phyloP scores from a whole-genome alignment of 2,329 filamentous ascomycete species.

The Aaosphaeria pasadenensis region DNA sequence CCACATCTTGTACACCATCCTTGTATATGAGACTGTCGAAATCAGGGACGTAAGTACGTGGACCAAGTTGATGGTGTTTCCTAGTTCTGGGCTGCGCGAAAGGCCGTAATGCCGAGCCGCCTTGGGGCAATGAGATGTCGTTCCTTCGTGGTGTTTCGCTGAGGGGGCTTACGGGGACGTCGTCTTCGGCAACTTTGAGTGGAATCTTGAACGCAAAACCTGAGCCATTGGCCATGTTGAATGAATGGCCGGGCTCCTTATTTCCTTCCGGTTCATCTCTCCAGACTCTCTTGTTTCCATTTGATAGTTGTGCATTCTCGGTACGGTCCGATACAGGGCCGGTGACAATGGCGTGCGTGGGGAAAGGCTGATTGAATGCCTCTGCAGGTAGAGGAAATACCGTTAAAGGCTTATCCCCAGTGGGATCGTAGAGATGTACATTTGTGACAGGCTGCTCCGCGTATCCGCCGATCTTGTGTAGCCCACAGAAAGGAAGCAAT shows the following conservation, averaged over 20 bases:
- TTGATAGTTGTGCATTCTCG: too few species aligned
- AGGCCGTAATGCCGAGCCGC: slow-evolving; percentile 16
- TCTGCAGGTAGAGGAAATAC: slow-evolving; percentile 30
- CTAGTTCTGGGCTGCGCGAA: slow-evolving; percentile 30
- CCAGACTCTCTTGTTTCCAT: too few species aligned
- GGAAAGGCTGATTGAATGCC: slow-evolving; percentile 33
- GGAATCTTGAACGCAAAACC: slow-evolving; percentile 26
- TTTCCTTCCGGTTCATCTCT: too few species aligned
- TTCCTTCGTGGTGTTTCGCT: slow-evolving; percentile 22
- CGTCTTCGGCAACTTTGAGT: slow-evolving; percentile 23
- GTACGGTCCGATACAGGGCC: too few species aligned
- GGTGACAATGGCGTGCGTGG: slow-evolving; percentile 20
- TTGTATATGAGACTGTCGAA: slow-evolving; percentile 9
- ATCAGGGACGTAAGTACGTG: slow-evolving; percentile 8
- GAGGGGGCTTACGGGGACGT: slow-evolving; percentile 33
- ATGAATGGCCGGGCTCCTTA: too few species aligned
- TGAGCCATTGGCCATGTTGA: too few species aligned
- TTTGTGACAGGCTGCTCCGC: slow-evolving; percentile 54
- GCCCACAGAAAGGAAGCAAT: slow-evolving; percentile 75
- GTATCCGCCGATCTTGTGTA: slow-evolving; percentile 71
- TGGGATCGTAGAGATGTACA: slow-evolving; percentile 32
- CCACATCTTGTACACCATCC: slow-evolving; percentile 17
- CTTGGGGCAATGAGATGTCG: slow-evolving; percentile 13
- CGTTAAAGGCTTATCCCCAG: slow-evolving; percentile 25
- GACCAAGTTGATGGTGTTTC: slow-evolving; percentile 1